Percentiles rank a stretch among this genome's conserved stretches.
phyloP scores from a whole-genome alignment of 2,329 filamentous ascomycete species.

The Ophiostoma australiae region DNA sequence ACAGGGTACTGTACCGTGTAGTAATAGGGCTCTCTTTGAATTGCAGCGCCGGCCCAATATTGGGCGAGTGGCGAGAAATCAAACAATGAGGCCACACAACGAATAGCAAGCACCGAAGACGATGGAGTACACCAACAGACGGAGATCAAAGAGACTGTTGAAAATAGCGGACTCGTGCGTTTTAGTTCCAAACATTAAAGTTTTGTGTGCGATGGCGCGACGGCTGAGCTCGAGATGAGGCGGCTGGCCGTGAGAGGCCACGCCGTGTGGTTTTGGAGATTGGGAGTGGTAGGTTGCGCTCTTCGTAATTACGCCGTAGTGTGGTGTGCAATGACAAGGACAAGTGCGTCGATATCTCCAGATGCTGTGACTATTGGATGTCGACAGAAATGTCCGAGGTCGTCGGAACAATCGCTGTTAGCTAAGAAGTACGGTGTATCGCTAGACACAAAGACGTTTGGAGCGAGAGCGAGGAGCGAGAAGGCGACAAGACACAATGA shows the following conservation, averaged over 20 bases:
- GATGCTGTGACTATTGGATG: no score
- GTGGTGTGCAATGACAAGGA: neutral
- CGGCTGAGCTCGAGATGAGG: neutral
- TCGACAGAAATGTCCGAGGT: neutral
- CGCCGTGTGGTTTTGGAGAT: neutral
- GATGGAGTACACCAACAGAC: neutral
- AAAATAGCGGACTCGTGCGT: neutral
- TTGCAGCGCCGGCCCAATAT: conserved; percentile 1
- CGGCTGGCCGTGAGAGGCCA: neutral
- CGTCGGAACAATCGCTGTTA: neutral
- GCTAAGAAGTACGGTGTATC: neutral
- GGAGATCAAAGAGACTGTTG: neutral
- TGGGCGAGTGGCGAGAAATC: neutral
- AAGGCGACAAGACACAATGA: neutral
- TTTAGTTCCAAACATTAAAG: neutral
- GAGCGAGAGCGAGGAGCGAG: conserved; percentile 6
- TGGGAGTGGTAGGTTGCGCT: neutral
- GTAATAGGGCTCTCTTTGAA: neutral
- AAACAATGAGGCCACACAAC: neutral
- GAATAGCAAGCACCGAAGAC: neutral
- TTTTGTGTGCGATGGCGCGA: neutral
- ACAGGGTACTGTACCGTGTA: no score
- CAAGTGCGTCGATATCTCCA: neutral
- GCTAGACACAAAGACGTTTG: neutral
- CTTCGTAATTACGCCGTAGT: neutral